phyloP scores from a whole-genome alignment of 768 basidiomycete genomes.

The Tulasnella sp. region DNA sequence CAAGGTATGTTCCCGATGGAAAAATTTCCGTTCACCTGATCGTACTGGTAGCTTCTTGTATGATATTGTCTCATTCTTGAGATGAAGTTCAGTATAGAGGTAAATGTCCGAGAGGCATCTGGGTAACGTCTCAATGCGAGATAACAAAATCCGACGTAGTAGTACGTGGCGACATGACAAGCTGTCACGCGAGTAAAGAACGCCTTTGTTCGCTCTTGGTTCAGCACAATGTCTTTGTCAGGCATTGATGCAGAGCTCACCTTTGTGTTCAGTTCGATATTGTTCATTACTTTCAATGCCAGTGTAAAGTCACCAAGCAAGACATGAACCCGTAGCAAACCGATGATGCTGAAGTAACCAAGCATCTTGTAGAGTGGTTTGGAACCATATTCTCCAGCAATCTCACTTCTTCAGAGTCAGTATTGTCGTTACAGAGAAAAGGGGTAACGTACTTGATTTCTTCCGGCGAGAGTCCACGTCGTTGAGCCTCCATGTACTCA shows the following conservation, averaged over 20 bases:
- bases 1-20: conserved; percentile 11
- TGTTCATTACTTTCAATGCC: conserved; percentile 88
- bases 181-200: conserved; percentile 91
- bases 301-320: conserved; percentile 92
- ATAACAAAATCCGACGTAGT: conserved; percentile 95
- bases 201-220: conserved; percentile 30
- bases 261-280: conserved; percentile 85
- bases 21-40: conserved; percentile 44
- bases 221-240: neutral
- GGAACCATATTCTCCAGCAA: conserved; percentile 83
- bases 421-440: neutral
- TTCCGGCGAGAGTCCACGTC: conserved; percentile 64
- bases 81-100: conserved; percentile 87
- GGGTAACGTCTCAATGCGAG: conserved; percentile 88
- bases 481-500: conserved; percentile 76
- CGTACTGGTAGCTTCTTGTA: conserved; percentile 91
- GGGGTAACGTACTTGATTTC: conserved; percentile 58
- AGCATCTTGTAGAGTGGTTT: conserved; percentile 86
- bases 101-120: conserved; percentile 89
- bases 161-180: conserved; percentile 90
- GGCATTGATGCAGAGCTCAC: conserved; percentile 25
- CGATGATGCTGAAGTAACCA: conserved; percentile 94
- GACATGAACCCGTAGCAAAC: conserved; percentile 88
- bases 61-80: conserved; percentile 95
- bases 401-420: conserved; percentile 40